Percentiles rank a stretch among this genome's conserved stretches.
These are phyloP conservation scores for Hyphopichia buzzinii DNA, from an alignment of 1,139 yeast species.

Conservation along the genomic window DNA sequence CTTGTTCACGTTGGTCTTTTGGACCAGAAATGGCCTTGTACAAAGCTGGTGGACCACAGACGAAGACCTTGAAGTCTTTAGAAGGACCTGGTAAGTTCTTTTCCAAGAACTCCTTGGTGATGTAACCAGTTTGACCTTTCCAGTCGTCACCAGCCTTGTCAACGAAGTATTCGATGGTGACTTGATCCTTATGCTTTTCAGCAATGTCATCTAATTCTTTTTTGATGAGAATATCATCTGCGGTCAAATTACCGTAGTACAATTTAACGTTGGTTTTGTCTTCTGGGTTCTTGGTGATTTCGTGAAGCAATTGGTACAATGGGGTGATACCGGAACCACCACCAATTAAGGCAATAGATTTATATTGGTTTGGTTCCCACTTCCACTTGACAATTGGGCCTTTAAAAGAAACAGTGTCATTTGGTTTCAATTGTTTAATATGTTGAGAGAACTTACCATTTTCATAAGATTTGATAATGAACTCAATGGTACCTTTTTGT, in stretches of 20 bases:
- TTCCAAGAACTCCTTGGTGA: slow-evolving; percentile 73
- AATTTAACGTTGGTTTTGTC: slow-evolving; percentile 74
- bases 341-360: slow-evolving; percentile 81
- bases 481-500: slow-evolving; percentile 70
- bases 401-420: slow-evolving; percentile 85
- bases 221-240: slow-evolving; percentile 75
- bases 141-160: slow-evolving; percentile 74
- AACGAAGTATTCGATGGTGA: slow-evolving; percentile 67
- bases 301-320: slow-evolving; percentile 84
- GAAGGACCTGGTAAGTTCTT: slow-evolving; percentile 64
- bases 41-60: slow-evolving; percentile 86
- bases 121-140: slow-evolving; percentile 81
- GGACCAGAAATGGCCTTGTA: slow-evolving; percentile 61
- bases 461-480: slow-evolving; percentile 82
- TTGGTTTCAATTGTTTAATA: slow-evolving; percentile 65
- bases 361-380: slow-evolving; percentile 83
- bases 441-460: slow-evolving; percentile 83
- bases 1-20: slow-evolving; percentile 89
- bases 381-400: slow-evolving; percentile 95
- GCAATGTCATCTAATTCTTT: slow-evolving; percentile 75
- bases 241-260: slow-evolving; percentile 76
- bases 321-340: slow-evolving; percentile 85
- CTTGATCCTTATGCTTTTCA: slow-evolving; percentile 58
- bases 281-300: slow-evolving; percentile 69
- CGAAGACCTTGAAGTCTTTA: slow-evolving; percentile 65